Percentiles rank a stretch among this genome's conserved stretches.
Evolutionary conservation across 2,329 filamentous ascomycete genomes (phyloP).

Genomic region (Fusarium albidum): DNA sequence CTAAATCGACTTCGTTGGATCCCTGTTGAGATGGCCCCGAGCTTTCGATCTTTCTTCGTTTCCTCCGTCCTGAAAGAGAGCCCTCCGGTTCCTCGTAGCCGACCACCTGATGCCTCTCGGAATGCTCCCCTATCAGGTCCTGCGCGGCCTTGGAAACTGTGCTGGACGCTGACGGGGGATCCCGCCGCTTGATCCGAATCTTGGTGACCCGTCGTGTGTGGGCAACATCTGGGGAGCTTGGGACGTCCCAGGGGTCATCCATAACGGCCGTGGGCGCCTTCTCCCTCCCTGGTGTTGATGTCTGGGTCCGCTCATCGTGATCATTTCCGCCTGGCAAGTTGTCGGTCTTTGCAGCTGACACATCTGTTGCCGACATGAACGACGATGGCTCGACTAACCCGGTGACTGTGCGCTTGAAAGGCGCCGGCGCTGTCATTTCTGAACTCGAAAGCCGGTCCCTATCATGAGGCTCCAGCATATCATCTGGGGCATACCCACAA

Average conservation of each 20-base stretch:
- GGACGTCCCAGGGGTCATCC: conserved; percentile 54
- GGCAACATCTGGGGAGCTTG: conserved; percentile 49
- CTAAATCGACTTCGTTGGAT: conserved; percentile 38
- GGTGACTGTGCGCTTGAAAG: conserved; percentile 40
- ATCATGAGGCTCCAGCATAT: conserved; percentile 9
- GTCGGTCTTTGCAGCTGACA: conserved; percentile 15
- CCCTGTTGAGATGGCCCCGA: conserved; percentile 20
- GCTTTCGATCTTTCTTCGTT: conserved; percentile 36
- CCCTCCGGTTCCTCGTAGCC: not conserved
- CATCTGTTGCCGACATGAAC: conserved; percentile 42
- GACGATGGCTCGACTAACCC: conserved; percentile 40
- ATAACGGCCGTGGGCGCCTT: conserved; percentile 33
- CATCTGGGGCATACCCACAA: conserved; percentile 29
- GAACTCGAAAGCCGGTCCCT: conserved; percentile 32
- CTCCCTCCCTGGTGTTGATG: conserved; percentile 44
- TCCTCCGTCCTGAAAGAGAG: conserved; percentile 22
- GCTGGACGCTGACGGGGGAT: conserved; percentile 4
- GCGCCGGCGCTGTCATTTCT: conserved; percentile 38
- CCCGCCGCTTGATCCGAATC: conserved; percentile 25
- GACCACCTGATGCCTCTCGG: not conserved
- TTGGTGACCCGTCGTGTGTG: conserved; percentile 21
- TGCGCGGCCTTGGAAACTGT: not conserved
- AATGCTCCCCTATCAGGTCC: not conserved
- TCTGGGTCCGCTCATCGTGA: conserved; percentile 43
- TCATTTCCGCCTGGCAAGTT: conserved; percentile 21